Base-by-base conservation (phyloP, 73 alveolate genomes). In the Effrenium voratum region DNA sequence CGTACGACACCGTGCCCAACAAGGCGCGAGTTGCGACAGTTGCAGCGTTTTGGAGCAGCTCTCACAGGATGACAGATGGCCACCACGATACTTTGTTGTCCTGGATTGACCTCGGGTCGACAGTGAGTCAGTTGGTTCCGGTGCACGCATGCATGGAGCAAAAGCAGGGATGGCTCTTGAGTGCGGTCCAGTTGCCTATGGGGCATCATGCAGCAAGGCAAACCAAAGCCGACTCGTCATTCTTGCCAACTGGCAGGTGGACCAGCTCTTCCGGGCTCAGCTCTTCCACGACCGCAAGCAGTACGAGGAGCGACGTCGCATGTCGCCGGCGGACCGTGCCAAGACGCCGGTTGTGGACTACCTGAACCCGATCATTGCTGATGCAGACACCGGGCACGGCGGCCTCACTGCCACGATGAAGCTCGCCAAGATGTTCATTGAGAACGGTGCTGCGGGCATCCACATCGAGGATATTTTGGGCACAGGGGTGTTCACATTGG, bases 341-440 rank as follows among this genome's bases (percentile, higher is more conserved):
- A 70, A 72, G 91, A 41, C 79, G 43, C 92, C 98, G 3, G 91
- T 46, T n/a, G 86, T 92, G n/a, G 99, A 99, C 98, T 99, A 99
- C 98, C 91, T 99, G 79, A 99, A 93, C 59, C 99, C 99, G 47
- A 98, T 99, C 88, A 99, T 99, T 34, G 99, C 99, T 47, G 99
- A 99, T 92, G 99, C 99, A 41, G 99, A 99, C 98, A 99, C 99
- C 30, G 99, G 99, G 5, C 99, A 99, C 86, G 99, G 99, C 32
- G 99, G 99, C 85, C 97, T 99, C 88, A 99, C 99, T 55, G 93
- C 99, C 83, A 99, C 99, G 91, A 99, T 99, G 99, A 99, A 99
- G 98, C 99, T 99, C 49, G 99, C 86, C 60, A 70, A 91, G 98
- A 92, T 99, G 95, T 99, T 99, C 99, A 98, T 99, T n/a, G 99